Conservation (phyloP, 129 eudicot species). For the Helianthus tuberosus region DNA sequence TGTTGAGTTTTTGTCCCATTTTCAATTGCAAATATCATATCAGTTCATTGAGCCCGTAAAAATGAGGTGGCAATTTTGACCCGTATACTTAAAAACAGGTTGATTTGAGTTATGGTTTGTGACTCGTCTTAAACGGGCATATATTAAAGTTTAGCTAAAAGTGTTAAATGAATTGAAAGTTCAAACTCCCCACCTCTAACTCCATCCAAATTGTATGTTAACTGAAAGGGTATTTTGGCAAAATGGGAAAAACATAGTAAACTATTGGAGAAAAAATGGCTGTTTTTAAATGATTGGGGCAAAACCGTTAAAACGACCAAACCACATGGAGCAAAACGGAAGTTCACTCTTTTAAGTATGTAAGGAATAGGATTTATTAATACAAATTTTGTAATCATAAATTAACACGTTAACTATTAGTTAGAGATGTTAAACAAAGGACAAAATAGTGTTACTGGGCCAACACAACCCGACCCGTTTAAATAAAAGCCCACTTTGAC, state of each 20-base stretch:
- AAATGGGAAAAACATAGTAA: no score
- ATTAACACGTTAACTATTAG: not conserved
- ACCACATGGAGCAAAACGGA: no score
- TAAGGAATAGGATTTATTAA: not conserved
- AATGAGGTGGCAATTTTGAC: not conserved
- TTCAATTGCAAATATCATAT: slow-evolving; percentile 2
- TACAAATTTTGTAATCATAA: not conserved
- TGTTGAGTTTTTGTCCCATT: not conserved
- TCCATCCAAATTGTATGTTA: no score
- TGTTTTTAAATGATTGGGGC: no score
- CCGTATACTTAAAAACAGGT: not conserved
- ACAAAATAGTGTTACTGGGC: not conserved
- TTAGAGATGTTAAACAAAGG: not conserved
- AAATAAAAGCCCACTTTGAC: not conserved
- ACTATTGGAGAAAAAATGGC: no score
- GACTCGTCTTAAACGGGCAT: not conserved
- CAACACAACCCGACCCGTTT: slow-evolving; percentile 7
- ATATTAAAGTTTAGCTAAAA: not conserved
- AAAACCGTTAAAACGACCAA: no score
- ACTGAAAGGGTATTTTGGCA: no score
- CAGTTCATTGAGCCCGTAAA: not conserved
- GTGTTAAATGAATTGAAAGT: not conserved
- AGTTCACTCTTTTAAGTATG: no score
- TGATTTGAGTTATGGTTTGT: not conserved
- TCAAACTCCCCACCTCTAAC: no score